These are phyloP conservation scores for Austroboletus rostrupii DNA, from an alignment of 1,284 basidiomycete species.

Conservation along the genomic window DNA sequence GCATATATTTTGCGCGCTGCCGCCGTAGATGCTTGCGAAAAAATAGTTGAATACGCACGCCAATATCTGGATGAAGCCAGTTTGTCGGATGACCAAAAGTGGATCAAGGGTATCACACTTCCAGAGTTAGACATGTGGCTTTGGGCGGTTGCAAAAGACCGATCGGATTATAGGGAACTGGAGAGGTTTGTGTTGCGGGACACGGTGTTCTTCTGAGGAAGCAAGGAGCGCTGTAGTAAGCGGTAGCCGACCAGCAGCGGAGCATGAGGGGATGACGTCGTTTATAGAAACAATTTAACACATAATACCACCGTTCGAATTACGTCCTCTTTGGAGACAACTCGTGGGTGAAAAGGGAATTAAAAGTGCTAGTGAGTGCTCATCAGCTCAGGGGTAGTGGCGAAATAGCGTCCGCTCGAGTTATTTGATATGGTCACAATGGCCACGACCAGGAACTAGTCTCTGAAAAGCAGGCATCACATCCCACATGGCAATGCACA, in stretches of 20 bases:
- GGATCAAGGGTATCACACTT: slow-evolving; percentile 55
- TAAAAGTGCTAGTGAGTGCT: slow-evolving; percentile 7
- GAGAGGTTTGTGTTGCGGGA: slow-evolving; percentile 59
- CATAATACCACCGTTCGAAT: neutral
- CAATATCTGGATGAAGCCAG: slow-evolving; percentile 34
- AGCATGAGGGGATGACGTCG: slow-evolving; percentile 6
- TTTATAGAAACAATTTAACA: neutral
- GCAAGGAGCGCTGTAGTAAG: neutral
- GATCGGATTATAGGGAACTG: slow-evolving; percentile 61
- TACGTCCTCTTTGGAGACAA: slow-evolving; percentile 1
- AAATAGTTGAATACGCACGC: slow-evolving; percentile 55
- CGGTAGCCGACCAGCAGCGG: slow-evolving; percentile 1
- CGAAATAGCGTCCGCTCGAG: slow-evolving; percentile 8
- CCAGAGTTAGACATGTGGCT: slow-evolving; percentile 71
- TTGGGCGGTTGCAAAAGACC: slow-evolving; percentile 73
- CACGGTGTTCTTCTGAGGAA: slow-evolving; percentile 59
- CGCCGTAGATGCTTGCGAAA: slow-evolving; percentile 71
- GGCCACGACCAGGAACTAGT: slow-evolving; percentile 4
- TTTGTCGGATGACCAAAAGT: slow-evolving; percentile 33
- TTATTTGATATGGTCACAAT: slow-evolving; percentile 13
- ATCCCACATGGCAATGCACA: slow-evolving; percentile 8
- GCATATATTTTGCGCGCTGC: slow-evolving; percentile 78
- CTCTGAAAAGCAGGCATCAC: slow-evolving; percentile 4
- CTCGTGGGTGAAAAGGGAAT: slow-evolving; percentile 5
- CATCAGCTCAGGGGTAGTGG: slow-evolving; percentile 4